Evolutionary conservation across 2,329 filamentous ascomycete genomes (phyloP).

Genomic region (Diaporthe caulivora): DNA sequence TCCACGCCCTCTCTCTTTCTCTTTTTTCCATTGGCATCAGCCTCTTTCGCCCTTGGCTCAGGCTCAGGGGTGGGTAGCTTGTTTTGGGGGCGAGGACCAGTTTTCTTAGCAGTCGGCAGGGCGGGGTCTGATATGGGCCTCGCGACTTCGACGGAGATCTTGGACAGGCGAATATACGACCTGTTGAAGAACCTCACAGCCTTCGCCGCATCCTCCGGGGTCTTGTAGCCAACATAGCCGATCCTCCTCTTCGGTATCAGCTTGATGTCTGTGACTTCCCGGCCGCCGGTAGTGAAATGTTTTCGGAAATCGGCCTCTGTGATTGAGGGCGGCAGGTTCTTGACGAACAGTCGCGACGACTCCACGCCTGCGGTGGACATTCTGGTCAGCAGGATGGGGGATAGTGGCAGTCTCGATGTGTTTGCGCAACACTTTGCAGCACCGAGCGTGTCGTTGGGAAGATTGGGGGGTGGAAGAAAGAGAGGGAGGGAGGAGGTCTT

Average conservation of each 20-base stretch:
- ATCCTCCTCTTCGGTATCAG: constrained; percentile 90
- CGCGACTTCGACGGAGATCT: constrained; percentile 89
- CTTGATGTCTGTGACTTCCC: constrained; percentile 90
- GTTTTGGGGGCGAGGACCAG: constrained; percentile 20
- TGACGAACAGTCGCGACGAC: constrained; percentile 81
- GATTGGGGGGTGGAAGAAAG: neutral
- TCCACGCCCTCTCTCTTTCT: constrained; percentile 73
- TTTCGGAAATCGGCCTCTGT: constrained; percentile 87
- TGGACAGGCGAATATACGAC: constrained; percentile 95
- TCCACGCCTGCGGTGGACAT: constrained; percentile 50
- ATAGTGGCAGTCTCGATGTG: neutral
- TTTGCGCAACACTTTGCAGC: constrained; percentile 23
- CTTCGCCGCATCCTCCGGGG: constrained; percentile 80
- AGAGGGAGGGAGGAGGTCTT: neutral
- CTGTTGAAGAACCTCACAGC: constrained; percentile 97
- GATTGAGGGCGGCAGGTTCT: constrained; percentile 87
- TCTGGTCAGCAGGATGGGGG: neutral
- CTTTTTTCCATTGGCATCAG: constrained; percentile 68
- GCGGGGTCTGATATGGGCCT: constrained; percentile 69
- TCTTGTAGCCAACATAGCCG: constrained; percentile 95
- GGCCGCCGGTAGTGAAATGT: constrained; percentile 82
- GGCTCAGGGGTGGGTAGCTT: constrained; percentile 38
- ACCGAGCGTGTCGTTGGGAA: constrained; percentile 10
- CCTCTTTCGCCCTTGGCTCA: constrained; percentile 39
- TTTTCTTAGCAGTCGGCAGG: constrained; percentile 45